A percentile compares a stretch with the other conserved stretches of the same genome.
These are phyloP conservation scores for Cladorrhinum samala DNA, from an alignment of 495 filamentous ascomycete species.

Conservation along the genomic window DNA sequence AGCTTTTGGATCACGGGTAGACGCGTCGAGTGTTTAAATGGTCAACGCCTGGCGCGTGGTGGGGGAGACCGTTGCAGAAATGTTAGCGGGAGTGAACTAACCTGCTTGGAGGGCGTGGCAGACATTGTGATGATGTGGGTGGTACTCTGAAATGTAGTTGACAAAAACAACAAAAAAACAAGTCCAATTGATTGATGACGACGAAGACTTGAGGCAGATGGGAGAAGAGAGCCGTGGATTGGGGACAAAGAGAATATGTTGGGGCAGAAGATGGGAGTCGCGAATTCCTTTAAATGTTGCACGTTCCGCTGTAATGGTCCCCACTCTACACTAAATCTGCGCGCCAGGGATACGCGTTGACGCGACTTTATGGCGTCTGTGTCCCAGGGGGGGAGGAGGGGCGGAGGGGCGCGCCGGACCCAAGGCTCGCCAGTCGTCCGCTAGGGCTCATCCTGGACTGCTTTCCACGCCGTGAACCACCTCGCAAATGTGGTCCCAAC, in stretches of 20 bases:
- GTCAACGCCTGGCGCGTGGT: slow-evolving; percentile 10
- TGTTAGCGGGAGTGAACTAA: slow-evolving; percentile 34
- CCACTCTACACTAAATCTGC: slow-evolving; percentile 11
- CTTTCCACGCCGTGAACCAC: background rate
- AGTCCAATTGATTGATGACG: slow-evolving; percentile 4
- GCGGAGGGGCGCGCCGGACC: background rate
- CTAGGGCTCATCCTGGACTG: background rate
- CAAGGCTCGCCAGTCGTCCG: background rate
- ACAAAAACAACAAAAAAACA: slow-evolving; percentile 3
- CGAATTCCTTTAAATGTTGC: slow-evolving; percentile 25
- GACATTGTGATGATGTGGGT: slow-evolving; percentile 48
- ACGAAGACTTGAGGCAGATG: background rate
- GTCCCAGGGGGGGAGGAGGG: background rate
- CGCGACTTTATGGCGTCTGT: slow-evolving; percentile 3
- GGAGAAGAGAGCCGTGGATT: background rate
- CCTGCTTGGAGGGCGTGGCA: slow-evolving; percentile 82
- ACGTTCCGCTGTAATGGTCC: slow-evolving; percentile 19
- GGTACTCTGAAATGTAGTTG: too few relatives aligned
- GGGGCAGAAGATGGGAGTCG: slow-evolving; percentile 4
- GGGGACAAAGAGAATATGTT: slow-evolving; percentile 15
- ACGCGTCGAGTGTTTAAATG: slow-evolving; percentile 5
- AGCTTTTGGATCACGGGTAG: slow-evolving; percentile 23
- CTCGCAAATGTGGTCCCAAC: background rate
- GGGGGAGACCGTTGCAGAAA: background rate
- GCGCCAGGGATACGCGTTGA: slow-evolving; percentile 18